These are phyloP conservation scores for Penicillium digitatum DNA, from an alignment of 2,329 filamentous ascomycete genomes.

Conservation along the genomic window DNA sequence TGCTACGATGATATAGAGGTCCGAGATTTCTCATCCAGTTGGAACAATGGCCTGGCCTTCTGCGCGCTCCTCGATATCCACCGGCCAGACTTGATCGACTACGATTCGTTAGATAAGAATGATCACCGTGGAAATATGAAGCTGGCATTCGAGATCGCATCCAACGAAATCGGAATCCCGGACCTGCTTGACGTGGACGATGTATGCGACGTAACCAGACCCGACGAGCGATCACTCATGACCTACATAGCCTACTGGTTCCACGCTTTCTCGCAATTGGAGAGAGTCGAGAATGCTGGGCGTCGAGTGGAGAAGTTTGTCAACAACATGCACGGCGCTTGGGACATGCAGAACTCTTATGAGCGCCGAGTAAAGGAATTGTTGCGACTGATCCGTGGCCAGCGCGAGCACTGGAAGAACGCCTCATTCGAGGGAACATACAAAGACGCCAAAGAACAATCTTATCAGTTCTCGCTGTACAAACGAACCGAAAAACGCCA, in stretches of 20 bases:
- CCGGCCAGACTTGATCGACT: slow-evolving; percentile 94
- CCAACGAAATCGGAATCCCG: slow-evolving; percentile 94
- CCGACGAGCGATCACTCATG: slow-evolving; percentile 95
- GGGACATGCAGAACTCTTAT: slow-evolving; percentile 98
- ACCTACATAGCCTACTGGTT: slow-evolving; percentile 99
- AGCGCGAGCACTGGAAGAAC: slow-evolving; percentile 71
- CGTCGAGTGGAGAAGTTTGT: slow-evolving; percentile 97
- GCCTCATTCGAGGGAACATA: slow-evolving; percentile 89
- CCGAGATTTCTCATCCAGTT: slow-evolving; percentile 88
- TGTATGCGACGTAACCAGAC: slow-evolving; percentile 92
- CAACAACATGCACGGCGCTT: slow-evolving; percentile 96
- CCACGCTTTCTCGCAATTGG: slow-evolving; percentile 98
- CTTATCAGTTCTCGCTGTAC: slow-evolving; percentile 76
- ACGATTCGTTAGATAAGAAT: slow-evolving; percentile 85
- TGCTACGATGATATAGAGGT: slow-evolving; percentile 98
- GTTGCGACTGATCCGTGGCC: slow-evolving; percentile 67
- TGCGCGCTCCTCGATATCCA: slow-evolving; percentile 96
- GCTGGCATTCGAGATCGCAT: slow-evolving; percentile 91
- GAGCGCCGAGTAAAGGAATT: slow-evolving; percentile 86
- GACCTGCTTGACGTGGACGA: slow-evolving; percentile 95
- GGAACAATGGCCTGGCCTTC: slow-evolving; percentile 96
- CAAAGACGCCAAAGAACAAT: slow-evolving; percentile 82
- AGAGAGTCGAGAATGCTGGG: slow-evolving; percentile 95
- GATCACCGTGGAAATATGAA: slow-evolving; percentile 98
- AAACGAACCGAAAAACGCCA: slow-evolving; percentile 86